phyloP scores from a whole-genome alignment of 192 early-diverging fungal genomes.

The Bifiguratus adelaidae region DNA sequence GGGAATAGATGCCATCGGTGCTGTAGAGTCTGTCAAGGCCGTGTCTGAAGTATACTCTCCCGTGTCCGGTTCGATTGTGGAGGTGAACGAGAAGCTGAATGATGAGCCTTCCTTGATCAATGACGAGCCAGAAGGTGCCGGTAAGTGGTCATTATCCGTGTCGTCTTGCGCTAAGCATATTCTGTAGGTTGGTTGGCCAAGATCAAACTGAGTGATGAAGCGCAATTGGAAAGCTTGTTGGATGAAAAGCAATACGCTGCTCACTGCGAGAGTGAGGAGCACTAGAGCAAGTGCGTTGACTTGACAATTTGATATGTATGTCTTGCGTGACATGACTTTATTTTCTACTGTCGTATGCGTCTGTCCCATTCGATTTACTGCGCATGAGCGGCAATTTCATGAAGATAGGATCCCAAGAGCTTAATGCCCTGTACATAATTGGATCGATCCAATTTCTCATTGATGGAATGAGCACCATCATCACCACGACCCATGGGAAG shows the following conservation, averaged over 20 bases:
- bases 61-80: slow-evolving; percentile 70
- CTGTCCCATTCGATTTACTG: no score
- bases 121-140: slow-evolving; percentile 56
- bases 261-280: slow-evolving; percentile 29
- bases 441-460: slow-evolving; percentile 88
- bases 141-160: slow-evolving; percentile 21
- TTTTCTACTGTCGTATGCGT: no score
- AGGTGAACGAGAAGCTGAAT: slow-evolving; percentile 55
- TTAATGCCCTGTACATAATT: slow-evolving; percentile 97
- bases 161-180: background rate
- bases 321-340: no score
- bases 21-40: slow-evolving; percentile 93
- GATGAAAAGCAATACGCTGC: slow-evolving; percentile 57
- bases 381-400: slow-evolving; percentile 76
- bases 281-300: no score
- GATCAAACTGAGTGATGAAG: slow-evolving; percentile 63
- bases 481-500: slow-evolving; percentile 92
- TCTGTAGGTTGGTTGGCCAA: slow-evolving; percentile 83
- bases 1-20: slow-evolving; percentile 53
- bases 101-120: slow-evolving; percentile 75
- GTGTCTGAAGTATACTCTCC: slow-evolving; percentile 88
- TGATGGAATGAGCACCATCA: slow-evolving; percentile 95
- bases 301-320: no score
- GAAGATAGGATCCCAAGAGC: slow-evolving; percentile 79
- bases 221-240: slow-evolving; percentile 62